A percentile compares a stretch with the other conserved stretches of the same genome.
These are phyloP conservation scores for Prunus fruticosa DNA, from an alignment of 306 rosid species.

Conservation along the genomic window DNA sequence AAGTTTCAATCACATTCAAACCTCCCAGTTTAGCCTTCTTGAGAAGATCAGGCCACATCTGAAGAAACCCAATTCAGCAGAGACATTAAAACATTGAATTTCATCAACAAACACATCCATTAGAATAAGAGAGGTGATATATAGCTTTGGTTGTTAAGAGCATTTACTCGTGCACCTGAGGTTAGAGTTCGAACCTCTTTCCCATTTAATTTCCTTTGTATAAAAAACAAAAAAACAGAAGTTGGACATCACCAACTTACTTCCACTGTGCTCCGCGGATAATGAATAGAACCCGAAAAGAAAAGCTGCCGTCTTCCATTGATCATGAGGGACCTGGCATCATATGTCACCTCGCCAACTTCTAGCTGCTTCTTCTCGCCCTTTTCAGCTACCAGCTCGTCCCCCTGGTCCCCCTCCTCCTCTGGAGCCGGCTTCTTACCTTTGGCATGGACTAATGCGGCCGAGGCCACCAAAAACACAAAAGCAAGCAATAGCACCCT, in stretches of 20 bases:
- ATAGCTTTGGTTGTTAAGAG: not conserved
- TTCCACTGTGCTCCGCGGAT: constrained; percentile 72
- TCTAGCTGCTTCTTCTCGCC: not conserved
- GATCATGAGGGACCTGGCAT: constrained; percentile 53
- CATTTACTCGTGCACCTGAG: not conserved
- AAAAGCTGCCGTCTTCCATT: constrained; percentile 67
- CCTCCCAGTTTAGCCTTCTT: constrained; percentile 72
- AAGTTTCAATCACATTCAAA: constrained; percentile 79
- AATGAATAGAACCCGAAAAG: constrained; percentile 85
- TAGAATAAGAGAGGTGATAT: too few species aligned
- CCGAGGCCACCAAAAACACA: constrained; percentile 1
- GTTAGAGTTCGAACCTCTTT: not conserved
- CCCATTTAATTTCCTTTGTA: not conserved
- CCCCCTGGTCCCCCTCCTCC: not conserved
- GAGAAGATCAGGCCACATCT: constrained; percentile 84
- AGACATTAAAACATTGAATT: not conserved
- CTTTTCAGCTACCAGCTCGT: not conserved
- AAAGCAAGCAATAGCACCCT: not conserved
- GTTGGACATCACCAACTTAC: constrained; percentile 23
- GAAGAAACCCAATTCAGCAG: not conserved
- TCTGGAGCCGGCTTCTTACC: not conserved
- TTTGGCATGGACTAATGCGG: not conserved
- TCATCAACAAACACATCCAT: not conserved
- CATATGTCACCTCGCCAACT: constrained; percentile 47
- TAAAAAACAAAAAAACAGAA: not conserved